phyloP scores from a whole-genome alignment of 208 protist species.

The Wallacemonas sp. region DNA sequence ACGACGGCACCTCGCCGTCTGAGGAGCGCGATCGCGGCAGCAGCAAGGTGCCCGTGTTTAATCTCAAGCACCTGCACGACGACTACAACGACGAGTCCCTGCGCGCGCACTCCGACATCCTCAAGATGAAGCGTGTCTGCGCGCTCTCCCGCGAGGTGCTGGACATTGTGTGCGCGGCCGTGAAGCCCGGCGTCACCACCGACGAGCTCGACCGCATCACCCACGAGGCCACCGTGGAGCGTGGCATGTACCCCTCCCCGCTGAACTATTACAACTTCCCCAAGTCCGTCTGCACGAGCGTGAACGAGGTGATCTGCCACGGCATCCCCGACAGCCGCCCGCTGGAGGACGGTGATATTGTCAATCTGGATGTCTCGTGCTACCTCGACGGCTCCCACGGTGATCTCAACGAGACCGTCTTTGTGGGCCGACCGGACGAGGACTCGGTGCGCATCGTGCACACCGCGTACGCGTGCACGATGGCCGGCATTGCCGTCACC shows the following conservation, averaged over 20 bases:
- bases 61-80: slow-evolving; percentile 79
- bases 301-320: slow-evolving; percentile 96
- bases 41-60: slow-evolving; percentile 66
- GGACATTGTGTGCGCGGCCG: slow-evolving; percentile 91
- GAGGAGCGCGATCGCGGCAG: slow-evolving; percentile 81
- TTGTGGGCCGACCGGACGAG: slow-evolving; percentile 81
- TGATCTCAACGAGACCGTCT: slow-evolving; percentile 94
- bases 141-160: slow-evolving; percentile 93
- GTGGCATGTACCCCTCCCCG: slow-evolving; percentile 97
- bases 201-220: slow-evolving; percentile 97
- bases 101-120: slow-evolving; percentile 67
- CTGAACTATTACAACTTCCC: slow-evolving; percentile 98
- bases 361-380: slow-evolving; percentile 98
- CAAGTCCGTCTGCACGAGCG: slow-evolving; percentile 97
- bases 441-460: slow-evolving; percentile 83
- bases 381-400: slow-evolving; percentile 94
- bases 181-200: slow-evolving; percentile 95
- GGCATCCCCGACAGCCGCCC: slow-evolving; percentile 96
- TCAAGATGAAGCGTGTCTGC: slow-evolving; percentile 91
- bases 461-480: slow-evolving; percentile 81
- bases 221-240: slow-evolving; percentile 90
- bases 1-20: slow-evolving; percentile 66
- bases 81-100: slow-evolving; percentile 76
- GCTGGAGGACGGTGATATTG: slow-evolving; percentile 97
- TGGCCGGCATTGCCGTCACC: slow-evolving; percentile 71